Conservation (phyloP, 2,329 filamentous ascomycete genomes). For the Ophiocordyceps camponoti-floridani region DNA sequence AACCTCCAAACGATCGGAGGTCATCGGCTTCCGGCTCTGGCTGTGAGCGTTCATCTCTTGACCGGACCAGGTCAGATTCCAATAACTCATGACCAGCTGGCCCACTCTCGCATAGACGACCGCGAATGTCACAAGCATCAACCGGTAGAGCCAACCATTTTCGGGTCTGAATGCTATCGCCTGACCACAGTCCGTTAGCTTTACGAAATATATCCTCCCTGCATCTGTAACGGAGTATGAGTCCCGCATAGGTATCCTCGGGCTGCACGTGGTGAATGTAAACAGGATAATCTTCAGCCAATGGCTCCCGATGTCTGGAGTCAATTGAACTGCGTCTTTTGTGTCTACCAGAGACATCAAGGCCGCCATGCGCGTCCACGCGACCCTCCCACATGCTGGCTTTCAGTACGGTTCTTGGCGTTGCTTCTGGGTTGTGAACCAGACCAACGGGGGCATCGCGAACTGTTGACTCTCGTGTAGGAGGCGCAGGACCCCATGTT, state of each 20-base stretch:
- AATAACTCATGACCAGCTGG: constrained; percentile 4
- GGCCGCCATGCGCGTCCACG: constrained; percentile 37
- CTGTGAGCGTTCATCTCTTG: not conserved
- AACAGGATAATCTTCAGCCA: constrained; percentile 59
- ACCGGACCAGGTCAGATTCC: not conserved
- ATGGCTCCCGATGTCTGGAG: constrained; percentile 28
- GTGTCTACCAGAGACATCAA: constrained; percentile 35
- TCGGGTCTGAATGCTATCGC: constrained; percentile 73
- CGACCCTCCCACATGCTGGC: constrained; percentile 43
- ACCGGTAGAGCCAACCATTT: constrained; percentile 72
- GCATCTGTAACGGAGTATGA: constrained; percentile 81
- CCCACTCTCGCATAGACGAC: constrained; percentile 39
- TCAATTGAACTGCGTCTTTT: constrained; percentile 58
- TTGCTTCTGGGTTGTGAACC: constrained; percentile 29
- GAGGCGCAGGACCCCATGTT: constrained; percentile 34
- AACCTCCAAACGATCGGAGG: not conserved
- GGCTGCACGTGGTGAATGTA: constrained; percentile 78
- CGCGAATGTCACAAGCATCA: constrained; percentile 73
- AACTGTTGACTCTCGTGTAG: constrained; percentile 17
- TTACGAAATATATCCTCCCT: constrained; percentile 67
- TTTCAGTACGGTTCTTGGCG: constrained; percentile 35
- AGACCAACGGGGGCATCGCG: constrained; percentile 34
- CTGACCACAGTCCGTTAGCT: constrained; percentile 87
- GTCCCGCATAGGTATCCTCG: constrained; percentile 75
- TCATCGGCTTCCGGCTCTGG: not conserved